Evolutionary conservation across 495 filamentous ascomycete species (phyloP).

Genomic region (Elaphomyces granulatus): DNA sequence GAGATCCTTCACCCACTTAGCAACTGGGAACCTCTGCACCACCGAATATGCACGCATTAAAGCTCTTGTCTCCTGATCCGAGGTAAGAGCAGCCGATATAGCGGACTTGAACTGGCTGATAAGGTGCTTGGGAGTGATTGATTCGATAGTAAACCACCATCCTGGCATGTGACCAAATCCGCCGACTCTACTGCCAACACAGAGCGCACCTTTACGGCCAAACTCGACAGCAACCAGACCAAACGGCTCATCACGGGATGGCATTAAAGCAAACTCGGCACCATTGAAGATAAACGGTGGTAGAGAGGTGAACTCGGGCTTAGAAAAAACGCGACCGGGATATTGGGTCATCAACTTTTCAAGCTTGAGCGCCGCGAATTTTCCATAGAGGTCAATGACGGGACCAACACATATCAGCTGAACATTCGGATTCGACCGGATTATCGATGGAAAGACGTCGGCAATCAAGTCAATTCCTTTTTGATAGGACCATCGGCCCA

Average conservation of each 20-base stretch:
- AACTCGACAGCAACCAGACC: constrained; percentile 74
- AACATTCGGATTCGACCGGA: constrained; percentile 51
- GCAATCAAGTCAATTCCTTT: constrained; percentile 70
- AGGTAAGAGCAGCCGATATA: constrained; percentile 50
- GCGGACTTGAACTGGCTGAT: constrained; percentile 58
- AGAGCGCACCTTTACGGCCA: constrained; percentile 61
- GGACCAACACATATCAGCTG: constrained; percentile 62
- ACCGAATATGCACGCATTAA: constrained; percentile 62
- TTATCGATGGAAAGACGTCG: constrained; percentile 55
- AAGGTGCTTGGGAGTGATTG: constrained; percentile 52
- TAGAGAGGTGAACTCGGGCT: constrained; percentile 61
- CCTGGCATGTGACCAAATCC: constrained; percentile 69
- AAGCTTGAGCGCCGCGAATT: constrained; percentile 62
- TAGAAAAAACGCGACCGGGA: constrained; percentile 59
- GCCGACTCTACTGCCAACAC: constrained; percentile 49
- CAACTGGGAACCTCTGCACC: constrained; percentile 62
- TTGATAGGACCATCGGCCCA: constrained; percentile 66
- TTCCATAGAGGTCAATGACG: constrained; percentile 65
- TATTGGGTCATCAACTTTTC: constrained; percentile 59
- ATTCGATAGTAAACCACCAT: constrained; percentile 58
- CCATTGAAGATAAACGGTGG: constrained; percentile 66
- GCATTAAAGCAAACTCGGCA: constrained; percentile 70
- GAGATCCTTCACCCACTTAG: constrained; percentile 49
- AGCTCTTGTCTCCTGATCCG: constrained; percentile 40
- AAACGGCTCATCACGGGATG: constrained; percentile 71